Evolutionary conservation across 2,329 filamentous ascomycete genomes (phyloP), one percentile per base, ranked within the genome.

Genomic region (Stylonectria norvegica): DNA sequence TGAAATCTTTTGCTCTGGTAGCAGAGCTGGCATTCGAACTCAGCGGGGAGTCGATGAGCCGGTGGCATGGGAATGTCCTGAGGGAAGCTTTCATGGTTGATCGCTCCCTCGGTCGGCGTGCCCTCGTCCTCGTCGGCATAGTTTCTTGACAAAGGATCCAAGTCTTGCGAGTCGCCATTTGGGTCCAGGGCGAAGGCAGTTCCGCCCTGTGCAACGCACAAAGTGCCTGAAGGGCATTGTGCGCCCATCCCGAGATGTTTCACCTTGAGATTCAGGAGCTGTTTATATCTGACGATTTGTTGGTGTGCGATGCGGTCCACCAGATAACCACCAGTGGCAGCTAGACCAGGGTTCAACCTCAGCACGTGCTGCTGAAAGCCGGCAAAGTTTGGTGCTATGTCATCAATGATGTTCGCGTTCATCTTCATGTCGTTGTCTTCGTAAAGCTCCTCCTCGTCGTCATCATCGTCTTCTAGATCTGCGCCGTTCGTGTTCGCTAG

Each of bases 11-110:
- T 95, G 37, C 82, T 76, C 52, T 83, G 80, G 68, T 88, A 95
- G 67, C 90, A 95, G 16, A 95, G 70, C 25, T 86, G 84, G 53
- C 90, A 96, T 67, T 96, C 90, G 46, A 95, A 91, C 57, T 91
- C 83, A 4, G 89, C 88, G 1, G 90, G 90, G 5, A 96, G 73
- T 12, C 78, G 77, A 42, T 71, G 75, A 3, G 88, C 84, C 2
- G 88, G 89, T 5, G 90, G 90, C 64, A 88, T 77, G 5, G 88
- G 89, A 5, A 95, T 89, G 16, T 89, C 87, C 4, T 68, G 66
- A 0, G 89, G 89, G 56, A 95, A 95, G 48, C 81, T 85, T 14
- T 89, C 85, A 8, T 77, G 71, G 10, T 74, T 81, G 33, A 90
- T 80, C 4, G 78, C 73, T 2, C 81, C 83, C 52, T 94, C 89